Conservation (phyloP, 2,329 filamentous ascomycete genomes). For the Arthroderma sp. region DNA sequence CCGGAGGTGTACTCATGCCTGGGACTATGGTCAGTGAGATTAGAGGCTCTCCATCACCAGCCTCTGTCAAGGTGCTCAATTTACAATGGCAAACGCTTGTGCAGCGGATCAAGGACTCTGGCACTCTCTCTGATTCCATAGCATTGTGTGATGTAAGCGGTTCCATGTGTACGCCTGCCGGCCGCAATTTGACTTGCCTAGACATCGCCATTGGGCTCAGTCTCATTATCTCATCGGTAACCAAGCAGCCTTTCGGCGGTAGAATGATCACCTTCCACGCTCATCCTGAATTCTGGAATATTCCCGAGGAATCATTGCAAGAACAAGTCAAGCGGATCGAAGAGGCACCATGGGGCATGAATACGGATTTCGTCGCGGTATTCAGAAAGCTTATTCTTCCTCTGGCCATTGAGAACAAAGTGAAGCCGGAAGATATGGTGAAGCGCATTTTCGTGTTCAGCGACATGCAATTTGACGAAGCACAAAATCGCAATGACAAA, state of each 20-base stretch:
- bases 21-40: conserved; percentile 36
- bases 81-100: conserved; percentile 46
- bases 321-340: conserved; percentile 30
- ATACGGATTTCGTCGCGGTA: conserved; percentile 42
- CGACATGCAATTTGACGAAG: conserved; percentile 47
- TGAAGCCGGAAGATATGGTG: conserved; percentile 46
- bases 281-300: conserved; percentile 27
- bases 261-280: conserved; percentile 43
- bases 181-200: conserved; percentile 38
- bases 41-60: neutral
- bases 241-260: conserved; percentile 40
- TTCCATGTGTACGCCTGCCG: conserved; percentile 37
- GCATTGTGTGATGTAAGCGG: conserved; percentile 47
- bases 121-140: conserved; percentile 40
- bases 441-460: conserved; percentile 49
- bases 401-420: conserved; percentile 37
- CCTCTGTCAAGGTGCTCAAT: conserved; percentile 18
- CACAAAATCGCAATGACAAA: conserved; percentile 9
- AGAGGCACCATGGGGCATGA: conserved; percentile 26
- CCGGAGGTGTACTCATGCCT: conserved; percentile 43
- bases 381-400: conserved; percentile 44
- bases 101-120: conserved; percentile 44
- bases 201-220: conserved; percentile 45
- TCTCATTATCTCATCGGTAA: conserved; percentile 42
- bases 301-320: conserved; percentile 23